Conservation (phyloP, 1,139 yeast species). For the Zygotorulaspora mrakii region DNA sequence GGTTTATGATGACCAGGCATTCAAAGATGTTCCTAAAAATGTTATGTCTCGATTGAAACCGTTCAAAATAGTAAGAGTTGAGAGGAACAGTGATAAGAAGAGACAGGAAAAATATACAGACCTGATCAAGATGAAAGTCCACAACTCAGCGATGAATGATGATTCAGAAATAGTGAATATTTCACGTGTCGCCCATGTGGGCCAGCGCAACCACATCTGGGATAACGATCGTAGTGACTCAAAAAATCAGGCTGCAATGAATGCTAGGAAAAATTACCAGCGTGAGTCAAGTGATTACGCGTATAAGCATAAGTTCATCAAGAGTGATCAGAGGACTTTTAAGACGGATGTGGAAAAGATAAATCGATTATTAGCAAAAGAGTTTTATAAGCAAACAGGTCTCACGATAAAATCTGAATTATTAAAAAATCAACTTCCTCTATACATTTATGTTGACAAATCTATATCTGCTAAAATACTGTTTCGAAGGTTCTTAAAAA, state of each 20-base stretch:
- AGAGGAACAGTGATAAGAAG: conserved; percentile 13
- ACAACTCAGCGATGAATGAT: conserved; percentile 30
- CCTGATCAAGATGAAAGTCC: conserved; percentile 29
- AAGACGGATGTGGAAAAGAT: conserved; percentile 23
- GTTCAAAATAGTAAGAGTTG: conserved; percentile 25
- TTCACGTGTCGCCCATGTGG: conserved; percentile 10
- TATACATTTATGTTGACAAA: conserved; percentile 27
- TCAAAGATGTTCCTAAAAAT: conserved; percentile 32
- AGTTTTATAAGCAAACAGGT: conserved; percentile 24
- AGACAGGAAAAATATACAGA: conserved; percentile 11
- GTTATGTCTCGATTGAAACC: conserved; percentile 31
- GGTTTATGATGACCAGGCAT: conserved; percentile 32
- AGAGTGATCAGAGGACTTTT: conserved; percentile 27
- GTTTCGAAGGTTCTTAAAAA: conserved; percentile 20
- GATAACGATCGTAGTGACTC: conserved; percentile 7
- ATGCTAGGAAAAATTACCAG: conserved; percentile 18
- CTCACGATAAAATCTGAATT: conserved; percentile 23
- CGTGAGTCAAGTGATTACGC: conserved; percentile 19
- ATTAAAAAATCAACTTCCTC: conserved; percentile 21
- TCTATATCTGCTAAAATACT: conserved; percentile 19
- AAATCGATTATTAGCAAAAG: conserved; percentile 23
- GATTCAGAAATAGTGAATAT: conserved; percentile 27
- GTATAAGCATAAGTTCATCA: conserved; percentile 26
- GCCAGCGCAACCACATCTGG: conserved; percentile 5
- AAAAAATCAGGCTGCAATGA: conserved; percentile 10